A percentile compares a stretch with the other conserved stretches of the same genome.
phyloP scores from a whole-genome alignment of 495 filamentous ascomycete genomes.

The Podospora pseudoanserina region DNA sequence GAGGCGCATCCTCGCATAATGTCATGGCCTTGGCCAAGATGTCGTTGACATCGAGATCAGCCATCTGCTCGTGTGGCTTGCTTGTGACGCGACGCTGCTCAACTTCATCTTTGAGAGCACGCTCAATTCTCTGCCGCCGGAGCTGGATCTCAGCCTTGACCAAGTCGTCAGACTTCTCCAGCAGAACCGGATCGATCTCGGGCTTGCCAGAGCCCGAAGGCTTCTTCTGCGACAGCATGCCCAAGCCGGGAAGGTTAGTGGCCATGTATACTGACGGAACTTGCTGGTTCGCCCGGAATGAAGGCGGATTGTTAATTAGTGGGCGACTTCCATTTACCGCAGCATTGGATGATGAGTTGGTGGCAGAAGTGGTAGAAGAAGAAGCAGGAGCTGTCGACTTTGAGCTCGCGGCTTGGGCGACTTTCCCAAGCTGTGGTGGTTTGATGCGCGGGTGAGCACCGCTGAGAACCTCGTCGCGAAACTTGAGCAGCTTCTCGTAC shows the following conservation, averaged over 20 bases:
- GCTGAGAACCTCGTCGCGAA: conserved; percentile 34
- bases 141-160: conserved; percentile 77
- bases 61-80: conserved; percentile 58
- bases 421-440: conserved; percentile 46
- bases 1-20: conserved; percentile 52
- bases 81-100: conserved; percentile 57
- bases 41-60: conserved; percentile 71
- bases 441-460: conserved; percentile 41
- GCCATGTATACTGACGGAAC: conserved; percentile 25
- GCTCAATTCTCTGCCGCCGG: conserved; percentile 77
- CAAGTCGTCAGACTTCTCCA: conserved; percentile 79
- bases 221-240: conserved; percentile 19
- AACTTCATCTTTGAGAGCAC: conserved; percentile 66
- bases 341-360: conserved; percentile 15
- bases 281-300: conserved; percentile 39
- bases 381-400: conserved; percentile 22
- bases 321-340: conserved; percentile 28
- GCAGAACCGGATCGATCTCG: conserved; percentile 71
- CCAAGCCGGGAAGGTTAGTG: conserved; percentile 27
- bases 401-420: conserved; percentile 23
- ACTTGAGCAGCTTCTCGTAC: conserved; percentile 37
- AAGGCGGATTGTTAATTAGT: conserved; percentile 36
- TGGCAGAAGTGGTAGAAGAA: conserved; percentile 26
- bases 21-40: conserved; percentile 68
- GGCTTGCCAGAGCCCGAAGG: conserved; percentile 38